phyloP scores from a whole-genome alignment of 352 stramenopile genomes.

The Phytophthora uliginosa region DNA sequence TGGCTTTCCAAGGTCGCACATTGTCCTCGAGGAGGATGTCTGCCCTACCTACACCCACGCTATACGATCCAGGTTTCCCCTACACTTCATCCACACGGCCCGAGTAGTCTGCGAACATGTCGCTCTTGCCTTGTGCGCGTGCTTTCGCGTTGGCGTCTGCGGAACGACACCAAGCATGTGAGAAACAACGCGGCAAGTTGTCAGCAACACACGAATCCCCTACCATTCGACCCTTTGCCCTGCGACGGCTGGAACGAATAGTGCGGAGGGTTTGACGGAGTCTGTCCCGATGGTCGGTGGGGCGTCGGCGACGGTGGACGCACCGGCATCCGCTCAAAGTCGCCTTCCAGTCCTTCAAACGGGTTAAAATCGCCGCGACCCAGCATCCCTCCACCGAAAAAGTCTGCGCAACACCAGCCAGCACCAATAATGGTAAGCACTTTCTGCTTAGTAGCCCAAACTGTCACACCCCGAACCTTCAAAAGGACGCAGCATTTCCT shows the following conservation, averaged over 20 bases:
- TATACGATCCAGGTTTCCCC: conserved; percentile 1
- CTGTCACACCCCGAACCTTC: conserved; percentile 45
- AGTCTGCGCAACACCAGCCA: conserved; percentile 40
- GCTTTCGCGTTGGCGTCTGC: conserved; percentile 38
- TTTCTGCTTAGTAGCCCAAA: not conserved
- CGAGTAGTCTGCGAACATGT: conserved; percentile 78
- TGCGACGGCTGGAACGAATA: conserved; percentile 81
- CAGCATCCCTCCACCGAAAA: conserved; percentile 62
- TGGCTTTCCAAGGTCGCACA: not conserved
- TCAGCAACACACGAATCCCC: not conserved
- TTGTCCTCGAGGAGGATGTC: not conserved
- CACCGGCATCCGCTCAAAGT: conserved; percentile 75
- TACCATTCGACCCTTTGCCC: conserved; percentile 42
- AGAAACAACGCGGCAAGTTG: not conserved
- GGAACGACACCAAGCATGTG: conserved; percentile 2
- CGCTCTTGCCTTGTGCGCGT: conserved; percentile 61
- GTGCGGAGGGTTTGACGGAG: conserved; percentile 68
- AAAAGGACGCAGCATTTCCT: conserved; percentile 87
- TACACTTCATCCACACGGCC: conserved; percentile 79
- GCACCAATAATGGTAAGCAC: not conserved
- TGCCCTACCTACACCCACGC: not conserved
- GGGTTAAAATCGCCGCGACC: conserved; percentile 44
- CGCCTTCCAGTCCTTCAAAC: conserved; percentile 72
- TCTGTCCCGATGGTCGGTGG: conserved; percentile 49
- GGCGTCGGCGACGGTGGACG: conserved; percentile 51